These are phyloP conservation scores for Eucalyptus guilfoylei DNA, from an alignment of 345 rosid genomes.

Conservation along the genomic window DNA sequence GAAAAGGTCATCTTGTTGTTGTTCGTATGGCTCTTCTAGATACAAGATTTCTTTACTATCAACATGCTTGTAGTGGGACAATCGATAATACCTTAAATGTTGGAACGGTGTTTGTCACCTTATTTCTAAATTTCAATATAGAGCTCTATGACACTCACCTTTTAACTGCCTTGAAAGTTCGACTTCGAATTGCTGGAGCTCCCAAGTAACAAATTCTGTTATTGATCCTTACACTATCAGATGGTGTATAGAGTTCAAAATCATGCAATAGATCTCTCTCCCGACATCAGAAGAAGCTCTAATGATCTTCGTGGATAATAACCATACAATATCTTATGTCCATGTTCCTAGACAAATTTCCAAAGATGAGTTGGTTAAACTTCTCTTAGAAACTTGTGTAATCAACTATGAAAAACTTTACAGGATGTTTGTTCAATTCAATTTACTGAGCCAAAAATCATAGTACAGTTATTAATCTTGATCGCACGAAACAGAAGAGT, in stretches of 20 bases:
- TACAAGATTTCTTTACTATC: background rate
- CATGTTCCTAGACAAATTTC: background rate
- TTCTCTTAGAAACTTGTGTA: background rate
- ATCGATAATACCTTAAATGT: background rate
- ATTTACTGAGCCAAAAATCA: background rate
- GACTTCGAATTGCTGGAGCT: background rate
- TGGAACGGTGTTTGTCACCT: background rate
- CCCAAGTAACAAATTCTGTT: background rate
- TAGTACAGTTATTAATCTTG: background rate
- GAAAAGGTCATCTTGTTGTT: background rate
- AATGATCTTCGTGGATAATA: background rate
- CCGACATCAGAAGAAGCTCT: background rate
- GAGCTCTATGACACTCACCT: background rate
- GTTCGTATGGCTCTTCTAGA: background rate
- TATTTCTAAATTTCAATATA: background rate
- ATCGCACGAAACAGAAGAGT: background rate
- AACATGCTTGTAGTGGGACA: background rate
- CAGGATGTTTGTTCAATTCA: background rate
- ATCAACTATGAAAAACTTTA: background rate
- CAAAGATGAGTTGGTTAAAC: background rate
- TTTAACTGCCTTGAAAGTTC: background rate
- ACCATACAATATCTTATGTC: background rate
- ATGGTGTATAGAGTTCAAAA: background rate
- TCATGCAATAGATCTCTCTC: background rate
- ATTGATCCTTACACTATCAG: background rate